Evolutionary conservation across 2,329 filamentous ascomycete species (phyloP), one percentile per base, ranked within the genome.

Genomic region (Aspergillus sp.): DNA sequence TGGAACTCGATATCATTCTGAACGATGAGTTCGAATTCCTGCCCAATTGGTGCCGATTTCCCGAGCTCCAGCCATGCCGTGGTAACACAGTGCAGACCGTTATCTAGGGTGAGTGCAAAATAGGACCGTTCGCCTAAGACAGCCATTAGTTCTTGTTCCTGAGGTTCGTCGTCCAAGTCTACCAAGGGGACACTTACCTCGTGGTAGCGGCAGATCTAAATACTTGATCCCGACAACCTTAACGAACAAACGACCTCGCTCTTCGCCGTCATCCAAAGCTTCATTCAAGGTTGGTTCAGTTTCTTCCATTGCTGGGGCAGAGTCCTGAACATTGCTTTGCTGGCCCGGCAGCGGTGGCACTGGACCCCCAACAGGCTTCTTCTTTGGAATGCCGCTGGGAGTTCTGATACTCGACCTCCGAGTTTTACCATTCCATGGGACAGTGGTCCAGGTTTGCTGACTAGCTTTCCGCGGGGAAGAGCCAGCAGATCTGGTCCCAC

Each of bases 161-260:
- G 4, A 7, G 11, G 13, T 6, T 36, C 27, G 29, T 37, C 5
- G 6, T 39, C 38, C 8, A 19, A 27, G n/a, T 27, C 33, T 42
- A 9, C 8, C 9, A 27, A 27, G 12, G 12, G n/a, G 33, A 28
- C 30, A 64, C 85, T 77, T 78, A 93, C 89, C 91, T 71, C 85
- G 87, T 29, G 93, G 90, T 43, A 98, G 73, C 19, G 93, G 91
- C 35, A 97, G 75, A 60, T 96, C 90, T 32, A 98, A 77, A 57
- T 97, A 90, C 66, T 97, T 97, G 51, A 97, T 90, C 36, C 91
- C 90, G 66, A 97, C 86, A n/a, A 98, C 93, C 73, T 98, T 98
- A 53, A 98, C 90, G 58, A 98, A 98, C 2, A 98, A 77, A 48
- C 93, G 78, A 7, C 93, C 93, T 55, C 93, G 78, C 68, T 98